phyloP scores from a whole-genome alignment of 495 filamentous ascomycete genomes.

The Coniosporium apollinis region DNA sequence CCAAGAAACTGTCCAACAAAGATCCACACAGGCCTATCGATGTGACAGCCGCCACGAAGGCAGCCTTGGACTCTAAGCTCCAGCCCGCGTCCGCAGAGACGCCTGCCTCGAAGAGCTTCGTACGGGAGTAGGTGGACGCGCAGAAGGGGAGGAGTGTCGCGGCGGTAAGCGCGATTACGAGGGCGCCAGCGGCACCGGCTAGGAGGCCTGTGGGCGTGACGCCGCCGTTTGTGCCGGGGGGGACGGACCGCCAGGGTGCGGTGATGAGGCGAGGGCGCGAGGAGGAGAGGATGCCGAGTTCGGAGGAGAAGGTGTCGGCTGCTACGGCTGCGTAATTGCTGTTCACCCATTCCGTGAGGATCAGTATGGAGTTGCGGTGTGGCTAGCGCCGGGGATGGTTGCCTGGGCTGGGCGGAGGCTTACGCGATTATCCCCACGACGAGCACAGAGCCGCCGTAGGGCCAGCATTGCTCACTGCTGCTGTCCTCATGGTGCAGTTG shows the following conservation, averaged over 20 bases:
- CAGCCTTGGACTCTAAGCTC: conserved; percentile 30
- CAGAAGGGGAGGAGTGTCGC: conserved; percentile 57
- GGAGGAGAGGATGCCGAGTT: conserved; percentile 78
- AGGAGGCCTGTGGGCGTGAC: conserved; percentile 55
- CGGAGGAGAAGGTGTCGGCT: conserved; percentile 88
- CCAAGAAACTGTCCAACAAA: conserved; percentile 71
- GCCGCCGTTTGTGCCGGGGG: conserved; percentile 83
- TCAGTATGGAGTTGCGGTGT: conserved; percentile 21
- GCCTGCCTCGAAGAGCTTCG: conserved; percentile 15
- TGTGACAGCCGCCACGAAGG: conserved; percentile 43
- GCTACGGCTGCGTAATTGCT: conserved; percentile 73
- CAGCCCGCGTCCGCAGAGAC: conserved; percentile 17
- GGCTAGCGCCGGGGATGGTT: conserved; percentile 3
- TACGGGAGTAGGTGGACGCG: conserved; percentile 11
- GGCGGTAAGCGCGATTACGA: conserved; percentile 49
- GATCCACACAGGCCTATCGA: conserved; percentile 61
- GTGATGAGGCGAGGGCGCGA: conserved; percentile 72
- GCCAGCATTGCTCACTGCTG: conserved; percentile 17
- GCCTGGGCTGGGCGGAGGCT: conserved; percentile 7
- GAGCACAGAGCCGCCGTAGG: conserved; percentile 30
- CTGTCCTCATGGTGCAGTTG: conserved; percentile 34
- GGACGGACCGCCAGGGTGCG: conserved; percentile 58
- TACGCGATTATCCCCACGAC: conserved; percentile 39
- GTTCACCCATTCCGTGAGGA: conserved; percentile 29
- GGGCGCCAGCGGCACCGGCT: conserved; percentile 60